Conservation (phyloP, 495 filamentous ascomycete species). For the Aspergillus affinis region DNA sequence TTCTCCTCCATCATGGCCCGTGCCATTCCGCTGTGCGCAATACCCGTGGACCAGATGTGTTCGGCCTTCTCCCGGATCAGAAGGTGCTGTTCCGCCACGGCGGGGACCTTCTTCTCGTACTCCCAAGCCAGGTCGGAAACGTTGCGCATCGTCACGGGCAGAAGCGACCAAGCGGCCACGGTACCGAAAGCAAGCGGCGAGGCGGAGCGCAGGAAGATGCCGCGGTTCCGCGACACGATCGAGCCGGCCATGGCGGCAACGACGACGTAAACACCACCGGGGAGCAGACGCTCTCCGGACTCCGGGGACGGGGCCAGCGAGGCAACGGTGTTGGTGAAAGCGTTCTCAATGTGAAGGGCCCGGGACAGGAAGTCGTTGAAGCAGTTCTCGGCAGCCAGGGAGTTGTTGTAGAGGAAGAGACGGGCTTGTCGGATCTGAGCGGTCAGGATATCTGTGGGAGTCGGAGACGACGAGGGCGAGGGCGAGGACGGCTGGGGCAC, state of each 20-base stretch:
- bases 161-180: slow-evolving; percentile 68
- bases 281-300: slow-evolving; percentile 79
- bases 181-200: slow-evolving; percentile 71
- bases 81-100: slow-evolving; percentile 74
- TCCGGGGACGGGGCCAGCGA: slow-evolving; percentile 81
- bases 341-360: slow-evolving; percentile 75
- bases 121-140: slow-evolving; percentile 79
- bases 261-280: slow-evolving; percentile 83
- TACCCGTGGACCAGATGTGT: slow-evolving; percentile 65
- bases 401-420: slow-evolving; percentile 76
- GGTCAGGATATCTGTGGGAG: slow-evolving; percentile 88
- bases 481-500: slow-evolving; percentile 26
- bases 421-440: slow-evolving; percentile 76
- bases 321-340: slow-evolving; percentile 76
- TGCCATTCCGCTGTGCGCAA: slow-evolving; percentile 68
- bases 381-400: slow-evolving; percentile 67
- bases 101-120: slow-evolving; percentile 84
- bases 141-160: slow-evolving; percentile 82
- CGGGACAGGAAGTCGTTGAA: slow-evolving; percentile 74
- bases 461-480: slow-evolving; percentile 53
- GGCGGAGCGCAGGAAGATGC: slow-evolving; percentile 69
- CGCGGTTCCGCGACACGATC: slow-evolving; percentile 83
- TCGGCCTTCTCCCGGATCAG: slow-evolving; percentile 62
- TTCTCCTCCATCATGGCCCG: slow-evolving; percentile 74
- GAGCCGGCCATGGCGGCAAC: slow-evolving; percentile 90